Evolutionary conservation across 495 filamentous ascomycete genomes (phyloP), one percentile per base, ranked within the genome.

Genomic region (Penicillium manginii): DNA sequence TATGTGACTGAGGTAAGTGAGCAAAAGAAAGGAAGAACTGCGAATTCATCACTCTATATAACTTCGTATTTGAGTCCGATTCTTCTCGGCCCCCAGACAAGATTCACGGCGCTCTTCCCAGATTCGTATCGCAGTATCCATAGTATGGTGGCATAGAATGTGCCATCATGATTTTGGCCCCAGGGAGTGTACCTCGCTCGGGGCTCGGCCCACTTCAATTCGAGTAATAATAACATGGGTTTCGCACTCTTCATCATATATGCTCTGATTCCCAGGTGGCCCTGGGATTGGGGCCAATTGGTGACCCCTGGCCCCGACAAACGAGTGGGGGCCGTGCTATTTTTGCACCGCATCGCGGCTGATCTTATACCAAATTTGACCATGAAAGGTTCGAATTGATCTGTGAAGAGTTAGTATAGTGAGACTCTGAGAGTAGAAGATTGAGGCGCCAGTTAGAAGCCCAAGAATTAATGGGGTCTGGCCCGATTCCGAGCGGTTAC

Each of bases 251-350:
- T n/a, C 35, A 12, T 17, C 12, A 10, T 43, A n/a, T 6, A n/a
- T 43, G 40, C n/a, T 8, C 40, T 9, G 17, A 17, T 43, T 17
- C 15, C 2, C 40, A 43, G 15, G 14, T 43, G 40, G 40, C 40
- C 15, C 40, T 43, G 40, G 15, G n/a, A 43, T 43, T 17, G 40
- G 40, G 40, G 40, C 40, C 40, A 43, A 43, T 21, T 8, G 7
- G n/a, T 43, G 40, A n/a, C 40, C 40, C 14, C 17, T n/a, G n/a
- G 17, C 17, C 17, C 40, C 40, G 17, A 17, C 17, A 43, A 43
- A 43, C n/a, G 14, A 43, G 40, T 43, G 40, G 40, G 40, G 40
- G 40, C 40, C n/a, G 40, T 17, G 40, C 40, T 43, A 43, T 43
- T 43, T 43, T 43, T 43, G 17, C 17, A 17, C 17, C 17, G 40